Conservation (phyloP, 768 basidiomycete genomes). For the Scleroderma citrinum region DNA sequence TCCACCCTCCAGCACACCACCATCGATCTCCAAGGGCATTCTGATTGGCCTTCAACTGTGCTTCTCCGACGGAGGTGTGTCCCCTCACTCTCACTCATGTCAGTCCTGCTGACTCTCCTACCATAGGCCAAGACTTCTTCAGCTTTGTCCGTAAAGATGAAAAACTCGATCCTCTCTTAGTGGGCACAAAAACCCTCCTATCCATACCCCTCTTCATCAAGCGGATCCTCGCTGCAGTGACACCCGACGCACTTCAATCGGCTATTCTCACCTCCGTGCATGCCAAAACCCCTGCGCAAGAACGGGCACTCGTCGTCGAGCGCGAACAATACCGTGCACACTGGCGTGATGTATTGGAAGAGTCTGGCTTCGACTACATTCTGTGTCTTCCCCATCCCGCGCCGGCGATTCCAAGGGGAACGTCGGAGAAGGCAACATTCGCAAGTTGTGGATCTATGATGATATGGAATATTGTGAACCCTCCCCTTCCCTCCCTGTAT, state of each 20-base stretch:
- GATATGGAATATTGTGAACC: no score
- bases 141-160: conserved; percentile 29
- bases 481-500: no score
- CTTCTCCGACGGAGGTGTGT: conserved; percentile 51
- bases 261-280: conserved; percentile 32
- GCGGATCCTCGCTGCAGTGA: conserved; percentile 36
- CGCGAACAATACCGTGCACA: no score
- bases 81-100: background rate
- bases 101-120: background rate
- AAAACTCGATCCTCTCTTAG: conserved; percentile 28
- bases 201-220: conserved; percentile 33
- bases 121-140: conserved; percentile 41
- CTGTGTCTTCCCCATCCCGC: no score
- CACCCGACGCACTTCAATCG: conserved; percentile 24
- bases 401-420: no score
- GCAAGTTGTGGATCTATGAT: no score
- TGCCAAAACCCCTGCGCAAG: conserved; percentile 21
- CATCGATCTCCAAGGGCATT: conserved; percentile 45
- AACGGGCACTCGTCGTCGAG: conserved; percentile 23
- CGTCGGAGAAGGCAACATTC: no score
- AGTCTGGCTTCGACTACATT: no score
- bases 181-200: conserved; percentile 17
- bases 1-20: conserved; percentile 31
- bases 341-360: no score
- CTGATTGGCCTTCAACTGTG: conserved; percentile 48